Base-by-base conservation (phyloP, 2,329 filamentous ascomycete genomes). In the Cladosporium oxysporum region DNA sequence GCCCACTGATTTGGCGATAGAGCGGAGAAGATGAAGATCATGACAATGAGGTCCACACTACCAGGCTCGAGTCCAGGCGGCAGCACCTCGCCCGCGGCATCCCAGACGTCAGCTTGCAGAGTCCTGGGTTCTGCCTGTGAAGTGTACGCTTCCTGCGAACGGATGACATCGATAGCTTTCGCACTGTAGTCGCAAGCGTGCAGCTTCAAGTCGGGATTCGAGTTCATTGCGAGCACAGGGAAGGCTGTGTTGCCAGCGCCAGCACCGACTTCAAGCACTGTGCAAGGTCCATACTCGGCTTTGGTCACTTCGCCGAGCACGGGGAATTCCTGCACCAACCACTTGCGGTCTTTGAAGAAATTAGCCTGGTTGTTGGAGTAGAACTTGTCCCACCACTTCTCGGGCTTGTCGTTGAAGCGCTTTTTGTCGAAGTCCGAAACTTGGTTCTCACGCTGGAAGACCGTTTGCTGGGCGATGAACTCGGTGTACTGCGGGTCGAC, bases 331-430 rank as follows among this genome's bases (percentile, higher is more conserved):
- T 98, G 94, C 70, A 91, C 90, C 35, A 99, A 82, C 95, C 95
- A 99, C 78, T 98, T 98, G 69, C 95, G 87, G 76, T 99, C 91
- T 81, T 99, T 99, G 87, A 99, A 99, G 81, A 99, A 99, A 76
- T 98, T 98, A 73, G 90, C 87, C 23, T 91, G 91, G 80, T 99
- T 98, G 81, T 98, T 97, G 80, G 95, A 93, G 83, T 99, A 99
- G 81, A 99, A 99, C 64, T 91, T 82, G 75, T 99, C 95, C 95
- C 95, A 99, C 92, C 93, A 98, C 79, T 93, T 96, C 68, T 92
- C 93, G 0, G 95, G 95, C 70, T 96, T 87, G 55, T 85, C 83
- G 77, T 97, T 98, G 83, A 97, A 97, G 84, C 83, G 82, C 89
- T 89, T 86, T 79, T 93, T 93, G 79, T 99, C 93, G 83, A 96